Evolutionary conservation across 2,329 filamentous ascomycete genomes (phyloP).

Genomic region (Sporothrix curviconia): DNA sequence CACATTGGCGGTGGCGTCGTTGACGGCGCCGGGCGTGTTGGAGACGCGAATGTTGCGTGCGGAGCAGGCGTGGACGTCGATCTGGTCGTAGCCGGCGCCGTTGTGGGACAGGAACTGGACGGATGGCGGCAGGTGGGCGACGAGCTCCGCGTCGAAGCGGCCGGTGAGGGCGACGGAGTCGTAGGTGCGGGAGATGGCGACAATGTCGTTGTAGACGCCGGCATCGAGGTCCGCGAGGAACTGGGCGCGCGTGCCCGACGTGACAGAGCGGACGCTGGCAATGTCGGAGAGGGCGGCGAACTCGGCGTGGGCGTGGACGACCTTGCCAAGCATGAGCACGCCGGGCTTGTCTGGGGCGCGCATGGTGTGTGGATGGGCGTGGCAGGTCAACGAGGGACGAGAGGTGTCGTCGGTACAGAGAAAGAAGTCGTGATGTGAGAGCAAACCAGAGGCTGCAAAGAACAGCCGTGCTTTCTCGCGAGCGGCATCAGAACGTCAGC

Average conservation of each 20-base stretch:
- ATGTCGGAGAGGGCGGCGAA: not conserved
- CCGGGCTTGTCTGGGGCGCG: not conserved
- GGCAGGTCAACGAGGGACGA: too few relatives aligned
- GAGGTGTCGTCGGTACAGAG: too few relatives aligned
- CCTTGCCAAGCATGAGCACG: constrained; percentile 9
- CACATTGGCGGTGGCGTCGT: constrained; percentile 65
- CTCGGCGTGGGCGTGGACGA: constrained; percentile 3
- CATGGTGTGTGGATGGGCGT: not conserved
- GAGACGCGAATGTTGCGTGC: constrained; percentile 53
- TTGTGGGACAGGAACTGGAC: constrained; percentile 25
- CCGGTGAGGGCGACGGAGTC: constrained; percentile 2
- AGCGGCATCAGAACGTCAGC: too few relatives aligned
- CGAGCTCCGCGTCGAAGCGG: constrained; percentile 4
- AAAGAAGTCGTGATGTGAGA: too few relatives aligned
- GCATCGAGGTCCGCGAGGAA: constrained; percentile 5
- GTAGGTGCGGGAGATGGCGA: constrained; percentile 8
- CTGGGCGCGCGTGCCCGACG: constrained; percentile 1
- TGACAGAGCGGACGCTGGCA: constrained; percentile 1
- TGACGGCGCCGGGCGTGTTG: constrained; percentile 60
- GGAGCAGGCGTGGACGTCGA: constrained; percentile 59
- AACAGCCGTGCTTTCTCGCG: too few relatives aligned
- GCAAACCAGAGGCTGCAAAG: too few relatives aligned
- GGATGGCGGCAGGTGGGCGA: constrained; percentile 4
- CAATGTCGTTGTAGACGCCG: constrained; percentile 6
- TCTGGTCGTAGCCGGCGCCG: constrained; percentile 58